Evolutionary conservation across 148 eudicot genomes (phyloP).

Genomic region (Nepenthes mirabilis): DNA sequence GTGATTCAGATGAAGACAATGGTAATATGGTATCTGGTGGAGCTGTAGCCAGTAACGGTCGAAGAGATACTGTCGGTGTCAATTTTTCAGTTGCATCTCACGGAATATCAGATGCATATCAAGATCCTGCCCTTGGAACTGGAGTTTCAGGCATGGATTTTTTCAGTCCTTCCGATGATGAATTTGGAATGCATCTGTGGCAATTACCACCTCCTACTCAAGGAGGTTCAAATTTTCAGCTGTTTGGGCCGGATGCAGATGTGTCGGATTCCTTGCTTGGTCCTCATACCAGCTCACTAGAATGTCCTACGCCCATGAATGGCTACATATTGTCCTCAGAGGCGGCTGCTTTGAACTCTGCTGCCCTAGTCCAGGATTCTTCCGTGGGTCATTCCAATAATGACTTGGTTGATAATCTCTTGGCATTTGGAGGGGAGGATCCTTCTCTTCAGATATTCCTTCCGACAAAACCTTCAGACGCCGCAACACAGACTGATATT

Average conservation of each 20-base stretch:
- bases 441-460: constrained; percentile 77
- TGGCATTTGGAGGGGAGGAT: constrained; percentile 55
- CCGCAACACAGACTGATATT: constrained; percentile 28
- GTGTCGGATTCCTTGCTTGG: constrained; percentile 43
- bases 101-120: constrained; percentile 49
- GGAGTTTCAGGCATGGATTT: constrained; percentile 52
- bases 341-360: constrained; percentile 35
- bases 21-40: constrained; percentile 18
- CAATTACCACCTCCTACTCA: constrained; percentile 53
- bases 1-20: constrained; percentile 73
- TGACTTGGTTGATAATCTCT: constrained; percentile 51
- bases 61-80: constrained; percentile 17
- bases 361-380: constrained; percentile 29
- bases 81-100: constrained; percentile 26
- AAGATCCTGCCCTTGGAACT: constrained; percentile 38
- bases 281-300: constrained; percentile 34
- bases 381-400: constrained; percentile 26
- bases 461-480: constrained; percentile 60
- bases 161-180: constrained; percentile 49
- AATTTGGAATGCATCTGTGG: constrained; percentile 57
- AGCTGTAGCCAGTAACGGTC: constrained; percentile 12
- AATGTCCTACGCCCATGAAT: constrained; percentile 42
- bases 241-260: constrained; percentile 69
- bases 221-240: constrained; percentile 52
- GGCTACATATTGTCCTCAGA: constrained; percentile 45